These are phyloP conservation scores for Agaricus sinodeliciosus DNA, from an alignment of 768 basidiomycete species.

Conservation along the genomic window DNA sequence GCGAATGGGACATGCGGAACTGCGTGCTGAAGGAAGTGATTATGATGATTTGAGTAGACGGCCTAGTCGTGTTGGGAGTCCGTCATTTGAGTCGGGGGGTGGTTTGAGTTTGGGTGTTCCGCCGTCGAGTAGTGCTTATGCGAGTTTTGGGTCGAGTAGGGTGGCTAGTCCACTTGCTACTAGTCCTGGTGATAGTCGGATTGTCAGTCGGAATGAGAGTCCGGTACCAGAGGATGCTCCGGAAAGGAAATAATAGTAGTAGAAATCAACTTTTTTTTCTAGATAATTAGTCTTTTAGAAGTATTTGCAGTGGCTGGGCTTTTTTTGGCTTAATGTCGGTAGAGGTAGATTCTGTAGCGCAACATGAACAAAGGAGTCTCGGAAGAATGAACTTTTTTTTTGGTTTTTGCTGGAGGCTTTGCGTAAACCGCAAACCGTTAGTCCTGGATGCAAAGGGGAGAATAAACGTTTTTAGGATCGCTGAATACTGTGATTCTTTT, in stretches of 20 bases:
- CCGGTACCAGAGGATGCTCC: neutral
- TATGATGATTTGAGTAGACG: conserved; percentile 29
- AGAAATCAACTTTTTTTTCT: too few species aligned
- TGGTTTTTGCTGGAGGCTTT: too few species aligned
- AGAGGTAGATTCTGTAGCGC: too few species aligned
- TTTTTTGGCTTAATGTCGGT: too few species aligned
- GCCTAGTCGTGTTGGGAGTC: conserved; percentile 21
- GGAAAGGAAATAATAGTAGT: neutral
- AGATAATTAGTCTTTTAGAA: neutral
- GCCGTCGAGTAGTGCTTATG: neutral
- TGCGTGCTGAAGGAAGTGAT: conserved; percentile 58
- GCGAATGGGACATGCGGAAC: conserved; percentile 77
- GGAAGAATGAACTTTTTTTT: too few species aligned
- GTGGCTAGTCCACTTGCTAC: conserved; percentile 6
- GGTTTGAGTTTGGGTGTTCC: neutral
- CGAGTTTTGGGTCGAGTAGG: neutral
- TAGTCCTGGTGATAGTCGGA: neutral
- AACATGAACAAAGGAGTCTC: too few species aligned
- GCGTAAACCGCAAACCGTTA: too few species aligned
- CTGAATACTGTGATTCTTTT: too few species aligned
- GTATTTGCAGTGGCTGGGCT: neutral
- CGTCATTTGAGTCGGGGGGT: neutral
- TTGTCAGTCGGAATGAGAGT: conserved; percentile 3
- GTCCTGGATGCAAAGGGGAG: too few species aligned
- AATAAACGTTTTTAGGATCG: too few species aligned